Evolutionary conservation across 106 monocot species (phyloP).

Genomic region (Dioscorea alata): DNA sequence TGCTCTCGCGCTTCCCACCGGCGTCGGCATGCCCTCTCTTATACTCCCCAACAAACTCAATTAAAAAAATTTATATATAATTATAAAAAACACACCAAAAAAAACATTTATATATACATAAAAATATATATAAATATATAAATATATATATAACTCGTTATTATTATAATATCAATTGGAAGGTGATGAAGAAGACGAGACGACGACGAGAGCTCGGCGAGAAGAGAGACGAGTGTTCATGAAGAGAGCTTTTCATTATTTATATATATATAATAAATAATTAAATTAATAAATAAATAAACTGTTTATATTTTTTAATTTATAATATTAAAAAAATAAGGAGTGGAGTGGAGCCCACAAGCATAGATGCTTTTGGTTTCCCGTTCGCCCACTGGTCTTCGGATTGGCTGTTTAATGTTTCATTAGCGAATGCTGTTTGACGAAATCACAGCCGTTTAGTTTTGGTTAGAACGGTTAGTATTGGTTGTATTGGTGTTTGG

Average conservation of each 20-base stretch:
- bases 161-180: background rate
- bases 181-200: background rate
- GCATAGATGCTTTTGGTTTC: too few species aligned
- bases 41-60: background rate
- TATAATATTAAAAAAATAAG: too few species aligned
- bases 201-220: background rate
- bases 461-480: background rate
- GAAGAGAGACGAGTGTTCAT: background rate
- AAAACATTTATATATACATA: background rate
- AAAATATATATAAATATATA: background rate
- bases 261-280: too few species aligned
- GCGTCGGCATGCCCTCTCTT: conserved; percentile 55
- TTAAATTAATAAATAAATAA: too few species aligned
- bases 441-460: background rate
- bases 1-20: conserved; percentile 62
- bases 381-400: too few species aligned
- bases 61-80: background rate
- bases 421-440: background rate
- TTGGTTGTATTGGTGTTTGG: background rate
- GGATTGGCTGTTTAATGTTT: too few species aligned
- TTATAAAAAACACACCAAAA: background rate
- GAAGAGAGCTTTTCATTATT: too few species aligned
- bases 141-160: background rate
- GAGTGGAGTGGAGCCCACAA: too few species aligned
- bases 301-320: too few species aligned